A percentile compares a stretch with the other conserved stretches of the same genome.
These are phyloP conservation scores for Rhizopogon vinicolor DNA, from an alignment of 768 basidiomycete species.

Conservation along the genomic window DNA sequence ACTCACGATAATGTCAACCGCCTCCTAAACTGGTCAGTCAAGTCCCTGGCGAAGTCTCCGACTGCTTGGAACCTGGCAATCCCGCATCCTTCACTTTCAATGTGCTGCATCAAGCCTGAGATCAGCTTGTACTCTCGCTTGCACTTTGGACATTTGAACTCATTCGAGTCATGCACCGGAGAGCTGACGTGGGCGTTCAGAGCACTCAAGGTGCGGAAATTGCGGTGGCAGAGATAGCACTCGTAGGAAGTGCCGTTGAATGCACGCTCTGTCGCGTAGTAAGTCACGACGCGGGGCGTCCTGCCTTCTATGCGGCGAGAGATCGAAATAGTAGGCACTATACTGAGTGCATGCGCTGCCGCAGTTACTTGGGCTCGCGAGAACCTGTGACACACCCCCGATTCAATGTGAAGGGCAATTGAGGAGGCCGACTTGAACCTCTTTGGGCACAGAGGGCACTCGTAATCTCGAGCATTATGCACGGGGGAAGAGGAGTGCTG, in stretches of 20 bases:
- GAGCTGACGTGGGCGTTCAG: slow-evolving; percentile 27
- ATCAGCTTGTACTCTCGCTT: slow-evolving; percentile 31
- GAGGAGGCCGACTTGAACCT: slow-evolving; percentile 22
- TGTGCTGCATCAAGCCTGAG: slow-evolving; percentile 39
- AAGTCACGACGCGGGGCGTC: slow-evolving; percentile 13
- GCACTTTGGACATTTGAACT: slow-evolving; percentile 44
- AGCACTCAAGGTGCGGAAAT: slow-evolving; percentile 19
- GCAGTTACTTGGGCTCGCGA: slow-evolving; percentile 34
- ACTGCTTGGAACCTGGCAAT: background rate
- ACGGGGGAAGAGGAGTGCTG: background rate
- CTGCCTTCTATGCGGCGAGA: slow-evolving; percentile 21
- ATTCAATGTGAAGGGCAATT: slow-evolving; percentile 36
- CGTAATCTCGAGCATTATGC: background rate
- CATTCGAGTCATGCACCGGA: slow-evolving; percentile 28
- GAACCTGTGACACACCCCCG: slow-evolving; percentile 30
- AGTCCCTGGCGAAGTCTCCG: background rate
- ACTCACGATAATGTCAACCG: background rate
- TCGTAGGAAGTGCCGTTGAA: slow-evolving; percentile 39
- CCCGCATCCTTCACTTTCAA: background rate
- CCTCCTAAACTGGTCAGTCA: background rate
- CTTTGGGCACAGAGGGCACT: background rate
- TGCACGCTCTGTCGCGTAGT: slow-evolving; percentile 29
- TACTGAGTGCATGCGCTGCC: slow-evolving; percentile 25
- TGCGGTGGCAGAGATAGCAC: slow-evolving; percentile 35
- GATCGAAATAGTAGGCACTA: slow-evolving; percentile 33